Evolutionary conservation across 306 rosid genomes (phyloP).

Genomic region (Luffa aegyptiaca): DNA sequence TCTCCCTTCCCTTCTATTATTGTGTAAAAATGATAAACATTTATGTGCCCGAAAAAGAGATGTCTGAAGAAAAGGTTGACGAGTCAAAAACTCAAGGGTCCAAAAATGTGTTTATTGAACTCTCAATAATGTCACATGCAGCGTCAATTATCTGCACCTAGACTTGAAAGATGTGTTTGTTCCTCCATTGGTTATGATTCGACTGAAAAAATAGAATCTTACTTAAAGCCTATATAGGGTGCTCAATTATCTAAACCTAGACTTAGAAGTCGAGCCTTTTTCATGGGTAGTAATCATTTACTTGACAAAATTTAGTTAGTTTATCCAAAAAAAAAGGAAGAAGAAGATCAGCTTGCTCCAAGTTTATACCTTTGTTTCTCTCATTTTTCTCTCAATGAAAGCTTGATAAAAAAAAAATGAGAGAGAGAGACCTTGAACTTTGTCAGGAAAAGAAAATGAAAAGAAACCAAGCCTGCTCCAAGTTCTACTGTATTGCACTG

Average conservation of each 20-base stretch:
- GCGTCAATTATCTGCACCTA: background rate
- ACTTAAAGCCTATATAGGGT: background rate
- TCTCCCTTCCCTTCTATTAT: background rate
- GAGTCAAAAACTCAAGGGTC: background rate
- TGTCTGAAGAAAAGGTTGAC: background rate
- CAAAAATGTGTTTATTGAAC: background rate
- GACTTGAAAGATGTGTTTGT: background rate
- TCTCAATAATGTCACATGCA: slow-evolving; percentile 8
- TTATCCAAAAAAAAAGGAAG: background rate
- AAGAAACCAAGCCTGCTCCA: background rate
- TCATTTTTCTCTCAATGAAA: background rate
- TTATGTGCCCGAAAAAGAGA: background rate
- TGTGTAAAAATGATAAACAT: background rate
- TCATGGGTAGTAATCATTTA: background rate
- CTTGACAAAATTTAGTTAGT: background rate
- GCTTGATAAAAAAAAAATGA: background rate
- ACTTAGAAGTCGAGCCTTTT: background rate
- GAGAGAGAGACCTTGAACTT: no score
- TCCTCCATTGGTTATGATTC: background rate
- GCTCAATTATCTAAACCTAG: background rate
- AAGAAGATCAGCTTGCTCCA: background rate
- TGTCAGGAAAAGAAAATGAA: background rate
- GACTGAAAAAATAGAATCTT: background rate
- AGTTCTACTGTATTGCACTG: background rate
- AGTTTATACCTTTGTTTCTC: background rate